Conservation (phyloP, 805 yeast species). For the Candida ficus region DNA sequence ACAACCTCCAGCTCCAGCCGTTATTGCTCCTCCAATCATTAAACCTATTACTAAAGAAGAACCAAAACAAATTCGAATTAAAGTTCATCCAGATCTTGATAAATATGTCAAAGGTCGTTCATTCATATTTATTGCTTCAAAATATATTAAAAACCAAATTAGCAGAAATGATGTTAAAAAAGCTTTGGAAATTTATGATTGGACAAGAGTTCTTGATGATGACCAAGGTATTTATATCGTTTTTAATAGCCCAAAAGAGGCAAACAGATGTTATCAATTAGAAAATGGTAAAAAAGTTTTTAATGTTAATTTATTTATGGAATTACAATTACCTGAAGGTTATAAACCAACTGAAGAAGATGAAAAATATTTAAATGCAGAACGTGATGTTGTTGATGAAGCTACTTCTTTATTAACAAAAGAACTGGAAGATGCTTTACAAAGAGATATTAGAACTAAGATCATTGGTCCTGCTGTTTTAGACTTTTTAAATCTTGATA, state of each 20-base stretch:
- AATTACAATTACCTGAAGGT: constrained; percentile 28
- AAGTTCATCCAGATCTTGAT: constrained; percentile 44
- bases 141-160: constrained; percentile 34
- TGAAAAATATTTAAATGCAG: constrained; percentile 6
- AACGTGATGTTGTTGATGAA: constrained; percentile 44
- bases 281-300: constrained; percentile 54
- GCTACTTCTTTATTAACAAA: constrained; percentile 53
- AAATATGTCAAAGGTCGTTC: constrained; percentile 53
- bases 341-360: constrained; percentile 17
- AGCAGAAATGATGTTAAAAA: constrained; percentile 55
- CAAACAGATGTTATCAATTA: constrained; percentile 50
- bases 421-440: constrained; percentile 58
- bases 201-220: constrained; percentile 63
- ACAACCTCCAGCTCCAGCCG: background rate
- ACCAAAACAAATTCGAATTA: constrained; percentile 6
- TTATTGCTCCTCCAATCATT: background rate
- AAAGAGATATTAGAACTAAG: constrained; percentile 70
- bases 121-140: constrained; percentile 48
- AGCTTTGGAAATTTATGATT: constrained; percentile 51
- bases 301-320: constrained; percentile 52
- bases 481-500: constrained; percentile 52
- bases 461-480: constrained; percentile 65
- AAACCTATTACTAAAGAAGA: background rate
- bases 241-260: constrained; percentile 55
- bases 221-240: constrained; percentile 63